Percentiles rank a stretch among this genome's conserved stretches.
phyloP scores from a whole-genome alignment of 2,329 filamentous ascomycete species.

The Huntiella savannae region DNA sequence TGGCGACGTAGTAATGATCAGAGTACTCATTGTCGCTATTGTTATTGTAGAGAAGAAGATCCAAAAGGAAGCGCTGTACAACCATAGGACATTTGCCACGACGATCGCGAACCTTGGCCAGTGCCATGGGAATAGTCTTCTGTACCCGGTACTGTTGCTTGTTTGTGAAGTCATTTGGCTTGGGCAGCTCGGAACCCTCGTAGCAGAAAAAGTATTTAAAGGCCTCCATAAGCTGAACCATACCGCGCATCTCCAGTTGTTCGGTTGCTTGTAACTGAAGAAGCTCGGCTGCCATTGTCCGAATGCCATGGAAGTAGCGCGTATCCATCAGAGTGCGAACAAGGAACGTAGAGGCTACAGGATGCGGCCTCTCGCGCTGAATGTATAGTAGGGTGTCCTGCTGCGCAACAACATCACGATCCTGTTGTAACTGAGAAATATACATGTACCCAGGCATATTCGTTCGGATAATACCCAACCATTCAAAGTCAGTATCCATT shows the following conservation, averaged over 20 bases:
- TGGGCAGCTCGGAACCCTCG: slow-evolving; percentile 56
- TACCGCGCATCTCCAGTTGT: slow-evolving; percentile 52
- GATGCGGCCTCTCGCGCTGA: slow-evolving; percentile 45
- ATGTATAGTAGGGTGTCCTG: slow-evolving; percentile 62
- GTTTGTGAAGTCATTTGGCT: slow-evolving; percentile 81
- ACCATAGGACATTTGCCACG: slow-evolving; percentile 56
- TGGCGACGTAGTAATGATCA: slow-evolving; percentile 75
- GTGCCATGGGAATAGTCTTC: slow-evolving; percentile 60
- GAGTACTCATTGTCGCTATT: slow-evolving; percentile 80
- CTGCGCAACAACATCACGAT: slow-evolving; percentile 85
- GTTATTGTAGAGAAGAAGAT: slow-evolving; percentile 84
- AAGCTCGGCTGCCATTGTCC: slow-evolving; percentile 63
- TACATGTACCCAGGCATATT: slow-evolving; percentile 95
- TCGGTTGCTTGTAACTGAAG: slow-evolving; percentile 56
- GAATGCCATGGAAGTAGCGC: slow-evolving; percentile 85
- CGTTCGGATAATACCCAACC: slow-evolving; percentile 69
- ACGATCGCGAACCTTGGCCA: slow-evolving; percentile 57
- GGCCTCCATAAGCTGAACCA: slow-evolving; percentile 66
- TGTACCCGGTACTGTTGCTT: slow-evolving; percentile 72
- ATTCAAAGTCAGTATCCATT: slow-evolving; percentile 95
- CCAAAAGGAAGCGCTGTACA: slow-evolving; percentile 68
- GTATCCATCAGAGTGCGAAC: slow-evolving; percentile 76
- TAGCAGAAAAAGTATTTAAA: slow-evolving; percentile 83
- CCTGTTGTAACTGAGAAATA: slow-evolving; percentile 88
- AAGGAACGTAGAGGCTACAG: slow-evolving; percentile 74